phyloP scores from a whole-genome alignment of 1,139 yeast genomes.

The Entelexis sorbosivorans region DNA sequence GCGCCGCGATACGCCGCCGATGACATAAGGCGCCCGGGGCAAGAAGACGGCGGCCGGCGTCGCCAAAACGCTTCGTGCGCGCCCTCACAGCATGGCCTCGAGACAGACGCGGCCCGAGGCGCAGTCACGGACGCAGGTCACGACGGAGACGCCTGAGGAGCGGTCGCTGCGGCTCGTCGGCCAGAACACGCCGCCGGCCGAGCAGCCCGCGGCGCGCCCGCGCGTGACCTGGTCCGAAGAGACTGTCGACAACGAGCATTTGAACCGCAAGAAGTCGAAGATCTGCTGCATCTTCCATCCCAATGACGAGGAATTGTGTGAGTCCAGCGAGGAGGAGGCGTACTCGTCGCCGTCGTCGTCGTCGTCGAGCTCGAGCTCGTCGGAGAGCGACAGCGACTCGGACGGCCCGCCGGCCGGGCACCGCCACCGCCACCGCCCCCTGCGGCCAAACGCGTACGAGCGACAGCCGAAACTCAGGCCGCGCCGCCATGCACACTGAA shows the following conservation, averaged over 20 bases:
- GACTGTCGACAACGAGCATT: slow-evolving; percentile 76
- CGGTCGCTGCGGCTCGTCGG: slow-evolving; percentile 4
- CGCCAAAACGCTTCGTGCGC: too few species aligned
- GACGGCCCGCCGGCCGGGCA: slow-evolving; percentile 15
- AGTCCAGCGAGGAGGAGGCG: slow-evolving; percentile 38
- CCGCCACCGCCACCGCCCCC: slow-evolving; percentile 17
- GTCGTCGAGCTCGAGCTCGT: slow-evolving; percentile 28
- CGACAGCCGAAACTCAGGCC: slow-evolving; percentile 25
- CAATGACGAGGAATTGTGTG: slow-evolving; percentile 52
- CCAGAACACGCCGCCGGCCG: not conserved
- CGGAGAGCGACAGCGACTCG: slow-evolving; percentile 25
- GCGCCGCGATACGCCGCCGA: not conserved
- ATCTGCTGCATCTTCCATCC: slow-evolving; percentile 96
- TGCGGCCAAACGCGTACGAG: slow-evolving; percentile 34
- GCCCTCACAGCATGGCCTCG: not conserved
- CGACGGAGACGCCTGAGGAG: not conserved
- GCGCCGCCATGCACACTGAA: not conserved
- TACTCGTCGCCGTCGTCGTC: slow-evolving; percentile 33
- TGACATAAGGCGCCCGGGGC: slow-evolving; percentile 1
- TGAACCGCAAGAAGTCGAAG: slow-evolving; percentile 80
- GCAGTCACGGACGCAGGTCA: not conserved
- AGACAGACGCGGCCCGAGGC: not conserved
- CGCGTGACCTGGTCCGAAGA: slow-evolving; percentile 76
- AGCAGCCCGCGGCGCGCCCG: slow-evolving; percentile 2
- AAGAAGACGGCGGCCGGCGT: not conserved